Percentiles rank a stretch among this genome's conserved stretches.
These are phyloP conservation scores for Eimeria maxima DNA, from an alignment of 169 alveolate species.

Conservation along the genomic window DNA sequence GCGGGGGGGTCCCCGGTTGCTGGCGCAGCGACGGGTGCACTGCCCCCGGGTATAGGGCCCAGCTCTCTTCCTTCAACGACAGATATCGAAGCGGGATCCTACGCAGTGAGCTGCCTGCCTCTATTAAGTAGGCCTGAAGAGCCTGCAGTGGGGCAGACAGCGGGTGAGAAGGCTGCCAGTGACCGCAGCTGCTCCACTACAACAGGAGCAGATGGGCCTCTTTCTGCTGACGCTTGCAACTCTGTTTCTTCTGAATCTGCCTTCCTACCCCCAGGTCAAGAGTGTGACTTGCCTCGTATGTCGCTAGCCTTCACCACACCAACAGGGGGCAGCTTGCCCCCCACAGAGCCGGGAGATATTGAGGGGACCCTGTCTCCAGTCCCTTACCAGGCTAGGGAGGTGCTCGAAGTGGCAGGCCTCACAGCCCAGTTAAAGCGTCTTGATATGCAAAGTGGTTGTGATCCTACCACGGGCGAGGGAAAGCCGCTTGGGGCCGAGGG, in stretches of 20 bases:
- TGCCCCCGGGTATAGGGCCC: slow-evolving; percentile 18
- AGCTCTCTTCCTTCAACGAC: slow-evolving; percentile 36
- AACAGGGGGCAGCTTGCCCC: slow-evolving; percentile 11
- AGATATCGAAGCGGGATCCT: slow-evolving; percentile 24
- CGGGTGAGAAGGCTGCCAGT: slow-evolving; percentile 65
- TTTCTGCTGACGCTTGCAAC: slow-evolving; percentile 58
- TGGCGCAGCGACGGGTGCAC: slow-evolving; percentile 44
- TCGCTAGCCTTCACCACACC: slow-evolving; percentile 64
- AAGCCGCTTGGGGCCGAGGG: background rate
- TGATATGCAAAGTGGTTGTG: slow-evolving; percentile 40
- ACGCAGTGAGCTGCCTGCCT: slow-evolving; percentile 38
- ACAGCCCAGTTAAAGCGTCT: slow-evolving; percentile 44
- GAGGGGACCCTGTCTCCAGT: background rate
- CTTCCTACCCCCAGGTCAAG: slow-evolving; percentile 17
- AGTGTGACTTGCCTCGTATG: slow-evolving; percentile 24
- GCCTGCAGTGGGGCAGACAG: slow-evolving; percentile 39
- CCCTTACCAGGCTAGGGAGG: background rate
- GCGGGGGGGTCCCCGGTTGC: slow-evolving; percentile 34
- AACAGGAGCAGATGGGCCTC: slow-evolving; percentile 63
- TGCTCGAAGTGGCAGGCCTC: slow-evolving; percentile 33
- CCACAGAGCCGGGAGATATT: background rate
- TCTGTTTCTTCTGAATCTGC: slow-evolving; percentile 37
- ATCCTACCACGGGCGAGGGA: slow-evolving; percentile 16
- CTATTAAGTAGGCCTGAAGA: slow-evolving; percentile 44
- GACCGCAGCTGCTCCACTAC: slow-evolving; percentile 69